phyloP scores from a whole-genome alignment of 2,329 filamentous ascomycete species.

The Pseudogymnoascus sp. region DNA sequence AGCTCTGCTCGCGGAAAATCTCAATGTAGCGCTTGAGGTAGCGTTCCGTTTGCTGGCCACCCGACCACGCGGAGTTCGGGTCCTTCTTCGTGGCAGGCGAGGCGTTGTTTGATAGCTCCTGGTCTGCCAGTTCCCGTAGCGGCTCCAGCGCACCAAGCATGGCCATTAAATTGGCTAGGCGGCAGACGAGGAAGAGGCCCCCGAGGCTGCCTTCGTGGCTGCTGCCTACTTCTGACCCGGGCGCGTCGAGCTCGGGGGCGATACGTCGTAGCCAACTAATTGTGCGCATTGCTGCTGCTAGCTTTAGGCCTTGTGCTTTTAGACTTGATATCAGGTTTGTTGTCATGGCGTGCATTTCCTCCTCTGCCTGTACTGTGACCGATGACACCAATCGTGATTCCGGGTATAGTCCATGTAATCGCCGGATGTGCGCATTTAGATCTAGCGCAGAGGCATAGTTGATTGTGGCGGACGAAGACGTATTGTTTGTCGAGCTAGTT shows the following conservation, averaged over 20 bases:
- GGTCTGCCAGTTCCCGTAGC: constrained; percentile 79
- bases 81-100: constrained; percentile 36
- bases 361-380: constrained; percentile 70
- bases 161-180: constrained; percentile 68
- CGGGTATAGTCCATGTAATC: constrained; percentile 76
- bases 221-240: constrained; percentile 25
- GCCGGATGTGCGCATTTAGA: constrained; percentile 85
- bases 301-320: constrained; percentile 70
- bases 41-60: constrained; percentile 85
- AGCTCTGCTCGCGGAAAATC: constrained; percentile 95
- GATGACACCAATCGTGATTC: constrained; percentile 66
- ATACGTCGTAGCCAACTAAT: constrained; percentile 86
- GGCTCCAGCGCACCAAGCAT: constrained; percentile 81
- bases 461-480: constrained; percentile 37
- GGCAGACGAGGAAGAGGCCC: constrained; percentile 78
- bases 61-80: constrained; percentile 45
- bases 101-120: constrained; percentile 53
- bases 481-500: constrained; percentile 39
- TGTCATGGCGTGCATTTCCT: constrained; percentile 82
- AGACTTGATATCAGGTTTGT: constrained; percentile 73
- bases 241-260: constrained; percentile 64
- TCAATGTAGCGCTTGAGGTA: constrained; percentile 95
- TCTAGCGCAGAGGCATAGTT: constrained; percentile 88
- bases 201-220: constrained; percentile 62
- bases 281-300: constrained; percentile 83